These are phyloP conservation scores for Fusarium domesticum DNA, from an alignment of 2,329 filamentous ascomycete genomes.

Conservation along the genomic window DNA sequence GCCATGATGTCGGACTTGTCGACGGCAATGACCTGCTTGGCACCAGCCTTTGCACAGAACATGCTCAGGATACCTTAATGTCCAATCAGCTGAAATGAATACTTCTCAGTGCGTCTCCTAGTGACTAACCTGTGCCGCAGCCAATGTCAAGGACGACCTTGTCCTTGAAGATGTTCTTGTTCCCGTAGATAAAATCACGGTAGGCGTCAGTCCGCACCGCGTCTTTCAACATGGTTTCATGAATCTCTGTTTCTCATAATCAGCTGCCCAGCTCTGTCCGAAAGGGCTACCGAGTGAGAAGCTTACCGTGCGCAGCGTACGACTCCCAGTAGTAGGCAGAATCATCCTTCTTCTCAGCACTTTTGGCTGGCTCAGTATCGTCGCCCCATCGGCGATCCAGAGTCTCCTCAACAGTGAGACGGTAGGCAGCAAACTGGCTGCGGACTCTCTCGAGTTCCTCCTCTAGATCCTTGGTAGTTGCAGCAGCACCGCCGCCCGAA, in stretches of 20 bases:
- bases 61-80: conserved; percentile 75
- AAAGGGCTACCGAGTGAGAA: background rate
- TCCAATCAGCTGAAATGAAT: too few species aligned
- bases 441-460: conserved; percentile 58
- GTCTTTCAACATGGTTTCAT: conserved; percentile 95
- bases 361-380: conserved; percentile 43
- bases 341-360: conserved; percentile 32
- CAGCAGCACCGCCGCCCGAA: conserved; percentile 42
- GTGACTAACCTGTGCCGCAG: conserved; percentile 62
- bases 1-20: conserved; percentile 90
- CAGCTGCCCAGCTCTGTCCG: too few species aligned
- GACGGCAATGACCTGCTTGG: conserved; percentile 81
- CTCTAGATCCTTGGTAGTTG: conserved; percentile 56
- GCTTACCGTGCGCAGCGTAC: conserved; percentile 57
- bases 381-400: conserved; percentile 63
- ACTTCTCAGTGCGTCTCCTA: too few species aligned
- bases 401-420: conserved; percentile 62
- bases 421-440: conserved; percentile 63
- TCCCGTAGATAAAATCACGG: conserved; percentile 89
- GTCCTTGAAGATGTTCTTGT: conserved; percentile 81
- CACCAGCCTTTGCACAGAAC: conserved; percentile 90
- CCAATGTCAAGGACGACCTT: conserved; percentile 90
- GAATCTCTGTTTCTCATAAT: conserved; percentile 62
- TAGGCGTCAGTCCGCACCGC: conserved; percentile 85
- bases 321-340: conserved; percentile 57